These are phyloP conservation scores for Fusarium heterosporum DNA, from an alignment of 2,329 filamentous ascomycete genomes.

Conservation along the genomic window DNA sequence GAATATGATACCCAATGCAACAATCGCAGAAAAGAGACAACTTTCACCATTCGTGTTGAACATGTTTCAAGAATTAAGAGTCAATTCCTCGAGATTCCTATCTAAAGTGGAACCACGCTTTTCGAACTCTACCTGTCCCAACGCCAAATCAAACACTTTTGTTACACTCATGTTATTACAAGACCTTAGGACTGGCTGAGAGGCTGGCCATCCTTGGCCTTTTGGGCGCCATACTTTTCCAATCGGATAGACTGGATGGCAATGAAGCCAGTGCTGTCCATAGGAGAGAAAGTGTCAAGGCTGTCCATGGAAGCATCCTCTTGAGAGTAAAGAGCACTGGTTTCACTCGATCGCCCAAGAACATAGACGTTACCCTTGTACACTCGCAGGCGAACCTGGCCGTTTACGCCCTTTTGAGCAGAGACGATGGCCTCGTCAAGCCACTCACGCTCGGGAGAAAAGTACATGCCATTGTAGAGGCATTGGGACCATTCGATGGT, in stretches of 20 bases:
- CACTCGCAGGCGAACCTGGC: slow-evolving; percentile 52
- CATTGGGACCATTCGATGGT: slow-evolving; percentile 59
- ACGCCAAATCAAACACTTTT: slow-evolving; percentile 32
- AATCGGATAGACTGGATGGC: slow-evolving; percentile 53
- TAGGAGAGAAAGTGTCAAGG: slow-evolving; percentile 71
- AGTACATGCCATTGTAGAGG: slow-evolving; percentile 64
- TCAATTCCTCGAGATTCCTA: slow-evolving; percentile 1
- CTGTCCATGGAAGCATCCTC: slow-evolving; percentile 63
- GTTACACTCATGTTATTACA: slow-evolving; percentile 14
- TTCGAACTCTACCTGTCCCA: slow-evolving; percentile 12
- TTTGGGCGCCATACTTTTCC: slow-evolving; percentile 58
- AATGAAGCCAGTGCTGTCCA: slow-evolving; percentile 77
- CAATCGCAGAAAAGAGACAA: neutral
- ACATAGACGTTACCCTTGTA: slow-evolving; percentile 65
- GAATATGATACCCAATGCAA: slow-evolving; percentile 29
- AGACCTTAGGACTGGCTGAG: slow-evolving; percentile 31
- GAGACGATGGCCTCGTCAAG: slow-evolving; percentile 59
- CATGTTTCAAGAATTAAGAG: slow-evolving; percentile 6
- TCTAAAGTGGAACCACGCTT: slow-evolving; percentile 10
- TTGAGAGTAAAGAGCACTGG: slow-evolving; percentile 64
- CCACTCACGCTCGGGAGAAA: slow-evolving; percentile 64
- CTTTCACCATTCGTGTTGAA: neutral
- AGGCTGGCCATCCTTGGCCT: slow-evolving; percentile 52
- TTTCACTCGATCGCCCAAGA: slow-evolving; percentile 58
- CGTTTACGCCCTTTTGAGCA: slow-evolving; percentile 61